These are phyloP conservation scores for Diaporthe batatas DNA, from an alignment of 2,329 filamentous ascomycete genomes.

Conservation along the genomic window DNA sequence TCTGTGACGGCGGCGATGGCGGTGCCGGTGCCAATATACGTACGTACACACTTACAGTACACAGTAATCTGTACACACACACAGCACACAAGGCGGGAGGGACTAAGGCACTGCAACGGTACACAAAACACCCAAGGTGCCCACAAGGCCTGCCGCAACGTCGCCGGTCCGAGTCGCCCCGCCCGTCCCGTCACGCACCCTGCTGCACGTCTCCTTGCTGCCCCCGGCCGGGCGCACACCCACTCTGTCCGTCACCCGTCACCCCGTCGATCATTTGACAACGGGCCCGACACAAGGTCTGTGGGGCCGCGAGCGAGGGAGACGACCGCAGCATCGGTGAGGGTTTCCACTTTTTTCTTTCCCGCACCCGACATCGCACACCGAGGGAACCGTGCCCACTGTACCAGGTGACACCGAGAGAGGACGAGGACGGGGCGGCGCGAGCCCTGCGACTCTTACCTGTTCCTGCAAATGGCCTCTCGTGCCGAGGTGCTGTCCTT, in stretches of 20 bases:
- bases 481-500: not conserved
- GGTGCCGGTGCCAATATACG: too few species aligned
- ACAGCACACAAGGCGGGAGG: too few species aligned
- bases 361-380: conserved; percentile 26
- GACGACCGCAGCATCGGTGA: not conserved
- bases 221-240: not conserved
- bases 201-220: conserved; percentile 2
- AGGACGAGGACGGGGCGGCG: not conserved
- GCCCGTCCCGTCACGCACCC: not conserved
- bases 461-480: not conserved
- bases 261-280: not conserved
- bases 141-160: not conserved
- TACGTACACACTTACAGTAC: not conserved
- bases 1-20: not conserved
- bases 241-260: not conserved
- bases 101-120: conserved; percentile 3
- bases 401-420: not conserved
- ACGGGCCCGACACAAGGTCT: not conserved
- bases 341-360: not conserved
- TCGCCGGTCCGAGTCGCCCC: conserved; percentile 19
- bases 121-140: not conserved
- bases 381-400: not conserved
- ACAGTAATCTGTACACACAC: too few species aligned
- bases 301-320: not conserved
- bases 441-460: not conserved